Base-by-base conservation (phyloP, 495 filamentous ascomycete species). In the Halenospora varia region DNA sequence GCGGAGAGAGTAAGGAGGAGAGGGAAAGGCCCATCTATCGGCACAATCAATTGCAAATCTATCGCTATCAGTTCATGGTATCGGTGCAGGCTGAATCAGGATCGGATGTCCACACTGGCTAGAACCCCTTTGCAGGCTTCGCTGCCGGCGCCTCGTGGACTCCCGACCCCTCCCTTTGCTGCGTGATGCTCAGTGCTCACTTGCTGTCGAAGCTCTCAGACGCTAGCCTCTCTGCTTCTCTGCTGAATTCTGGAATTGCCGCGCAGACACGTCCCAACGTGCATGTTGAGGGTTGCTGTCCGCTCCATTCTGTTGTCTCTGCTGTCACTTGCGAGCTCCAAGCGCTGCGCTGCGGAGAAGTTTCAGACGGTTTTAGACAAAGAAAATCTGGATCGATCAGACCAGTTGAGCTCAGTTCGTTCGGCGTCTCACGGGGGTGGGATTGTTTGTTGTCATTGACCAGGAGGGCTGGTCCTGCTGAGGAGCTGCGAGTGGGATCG, bases 81-180 rank as follows among this genome's bases (percentile, higher is more conserved):
- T 19, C 29, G 29, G 47, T 49, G 10, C 6, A 13, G 47, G 11
- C 23, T 10, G 11, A 49, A 10, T 25, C 10, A 9, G 22, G 47
- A 24, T 49, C 47, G 23, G 47, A 49, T 23, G 18, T 13, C 6
- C 22, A 25, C 47, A 25, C 47, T 25, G 22, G 47, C 47, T 49
- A 49, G 47, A 49, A 49, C 4, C 8, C 20, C 10, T 10, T 49
- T 49, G 47, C 47, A 49, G 19, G 47, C 47, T 25, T 25, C 47
- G 47, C 47, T 49, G 22, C 47, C 47, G 47, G 23, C 47, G 23
- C 47, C 23, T 49, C 47, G 20, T 24, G 47, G 47, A 49, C 42
- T 20, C 18, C 42, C 42, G 42, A 46, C 42, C 13, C 19, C 15
- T 20, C 42, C 42, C 8, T n/a, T 20, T 46, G 4, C 15, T 20